Base-by-base conservation (phyloP, 1,284 basidiomycete genomes). In the Calocybe gambosa region DNA sequence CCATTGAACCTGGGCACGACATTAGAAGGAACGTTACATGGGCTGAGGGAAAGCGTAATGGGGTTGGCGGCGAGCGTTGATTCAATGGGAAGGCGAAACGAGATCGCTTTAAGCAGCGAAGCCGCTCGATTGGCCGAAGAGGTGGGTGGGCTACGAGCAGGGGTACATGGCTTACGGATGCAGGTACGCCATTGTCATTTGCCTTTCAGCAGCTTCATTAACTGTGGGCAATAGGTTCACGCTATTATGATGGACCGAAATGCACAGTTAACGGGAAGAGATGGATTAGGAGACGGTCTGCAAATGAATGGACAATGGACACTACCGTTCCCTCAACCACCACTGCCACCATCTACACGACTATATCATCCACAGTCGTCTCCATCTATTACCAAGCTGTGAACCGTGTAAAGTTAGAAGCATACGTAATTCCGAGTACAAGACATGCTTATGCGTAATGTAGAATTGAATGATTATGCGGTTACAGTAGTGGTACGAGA, bases 131-230 rank as follows among this genome's bases (percentile, higher is more conserved):
- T 85, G 41, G 78, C 78, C 43, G 89, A 92, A 55, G 89, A 93
- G 59, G 72, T 91, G 21, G 79, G 80, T 49, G 79, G 81, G 8
- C 58, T 93, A 47, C 74, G 85, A 46, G 84, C 79, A 16, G 82
- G 78, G 43, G 74, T 92, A 37, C 82, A 89, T 51, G 87, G 88
- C 0, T 64, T 93, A 50, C 72, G 89, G 39, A 86, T 90, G 77
- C 89, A 90, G 74, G 81, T 87, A 52, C 20, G 70, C 39, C 28
- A 7, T 18, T n/a, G 5, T 15, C 21, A 9, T 12, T 36, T 5
- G 62, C 25, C 40, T 18, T 36, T 43, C 6, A 38, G 28, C 10
- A 13, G 28, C 16, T 5, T 35, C 41, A 5, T 23, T 2, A 39
- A 23, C 1, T 29, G 31, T 33, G 31, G 43, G 6, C 37, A 28